Evolutionary conservation across 495 filamentous ascomycete genomes (phyloP), one percentile per base, ranked within the genome.

Genomic region (Hamigera avellanea): DNA sequence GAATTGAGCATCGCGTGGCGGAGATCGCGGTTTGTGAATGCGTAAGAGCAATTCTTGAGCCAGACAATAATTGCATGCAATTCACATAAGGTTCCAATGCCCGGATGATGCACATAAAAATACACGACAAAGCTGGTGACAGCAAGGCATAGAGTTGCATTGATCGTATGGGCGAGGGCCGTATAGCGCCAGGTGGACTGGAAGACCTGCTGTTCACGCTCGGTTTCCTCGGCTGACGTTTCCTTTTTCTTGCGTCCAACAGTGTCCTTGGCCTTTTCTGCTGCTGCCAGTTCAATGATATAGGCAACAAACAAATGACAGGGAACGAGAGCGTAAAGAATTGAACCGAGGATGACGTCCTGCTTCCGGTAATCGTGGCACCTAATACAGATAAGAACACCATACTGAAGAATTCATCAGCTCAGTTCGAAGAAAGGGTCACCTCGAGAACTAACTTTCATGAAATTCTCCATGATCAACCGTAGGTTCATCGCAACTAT

Each of bases 11-110:
- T 79, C 16, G 88, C 86, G 41, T 89, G 82, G 7, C 91, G 82
- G 25, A 98, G 77, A 54, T 98, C 91, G 36, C 91, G 81, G 59
- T 96, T 96, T 9, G 91, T 95, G 51, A 96, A 81, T 14, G 91
- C 91, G 49, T 96, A 98, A 0, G 88, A 95, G 46, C 85, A 81
- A 26, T 80, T 86, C 62, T 98, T 98, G 41, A 98, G 70, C 78
- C 86, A 95, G 28, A 95, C 86, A 23, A 98, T 87, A 50, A 95
- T 78, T 27, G 89, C 86, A 54, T 98, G 91, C 19, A 93, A 59
- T 50, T 96, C 79, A 40, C 81, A 86, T 26, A 94, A 62, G 3
- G 88, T 93, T 13, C 91, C 91, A 55, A 98, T 93, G 15, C 93
- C 65, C 0, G 91, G 91, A 57, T 96, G 91, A 53, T 93, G 77